Conservation (phyloP, 805 yeast species). For the Yarrowia osloensis region DNA sequence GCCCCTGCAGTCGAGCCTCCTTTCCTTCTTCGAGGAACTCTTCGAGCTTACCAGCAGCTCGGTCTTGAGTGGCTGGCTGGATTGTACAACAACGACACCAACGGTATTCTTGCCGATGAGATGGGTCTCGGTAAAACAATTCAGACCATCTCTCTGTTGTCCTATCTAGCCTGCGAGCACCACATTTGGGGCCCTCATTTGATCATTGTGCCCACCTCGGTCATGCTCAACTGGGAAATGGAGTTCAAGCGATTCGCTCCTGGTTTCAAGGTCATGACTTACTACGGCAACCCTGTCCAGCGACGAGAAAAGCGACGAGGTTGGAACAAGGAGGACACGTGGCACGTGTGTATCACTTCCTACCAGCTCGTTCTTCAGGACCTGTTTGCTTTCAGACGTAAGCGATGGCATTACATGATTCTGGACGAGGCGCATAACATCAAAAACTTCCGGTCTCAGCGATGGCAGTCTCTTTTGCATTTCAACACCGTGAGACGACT, state of each 20-base stretch:
- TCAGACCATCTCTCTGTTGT: constrained; percentile 84
- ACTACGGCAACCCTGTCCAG: constrained; percentile 96
- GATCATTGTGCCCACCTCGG: constrained; percentile 96
- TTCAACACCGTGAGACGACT: constrained; percentile 89
- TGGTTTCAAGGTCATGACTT: constrained; percentile 91
- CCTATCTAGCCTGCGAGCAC: constrained; percentile 90
- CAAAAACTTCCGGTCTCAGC: constrained; percentile 90
- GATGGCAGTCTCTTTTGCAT: constrained; percentile 95
- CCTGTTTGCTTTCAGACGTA: constrained; percentile 87
- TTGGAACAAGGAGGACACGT: constrained; percentile 94
- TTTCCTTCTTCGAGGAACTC: constrained; percentile 67
- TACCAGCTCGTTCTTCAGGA: constrained; percentile 98
- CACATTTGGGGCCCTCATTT: constrained; percentile 98
- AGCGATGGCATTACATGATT: constrained; percentile 79
- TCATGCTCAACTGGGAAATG: constrained; percentile 98
- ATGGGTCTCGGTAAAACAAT: constrained; percentile 98
- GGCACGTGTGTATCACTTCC: constrained; percentile 96
- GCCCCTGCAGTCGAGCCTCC: constrained; percentile 49
- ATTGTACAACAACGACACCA: constrained; percentile 84
- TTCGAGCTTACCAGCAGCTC: constrained; percentile 90
- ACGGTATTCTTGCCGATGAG: constrained; percentile 97
- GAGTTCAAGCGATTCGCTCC: constrained; percentile 98
- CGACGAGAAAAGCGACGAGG: constrained; percentile 94
- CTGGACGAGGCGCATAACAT: constrained; percentile 98
- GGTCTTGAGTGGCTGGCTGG: constrained; percentile 98